Base-by-base conservation (phyloP, 2,329 filamentous ascomycete genomes). In the Monilinia fructigena region DNA sequence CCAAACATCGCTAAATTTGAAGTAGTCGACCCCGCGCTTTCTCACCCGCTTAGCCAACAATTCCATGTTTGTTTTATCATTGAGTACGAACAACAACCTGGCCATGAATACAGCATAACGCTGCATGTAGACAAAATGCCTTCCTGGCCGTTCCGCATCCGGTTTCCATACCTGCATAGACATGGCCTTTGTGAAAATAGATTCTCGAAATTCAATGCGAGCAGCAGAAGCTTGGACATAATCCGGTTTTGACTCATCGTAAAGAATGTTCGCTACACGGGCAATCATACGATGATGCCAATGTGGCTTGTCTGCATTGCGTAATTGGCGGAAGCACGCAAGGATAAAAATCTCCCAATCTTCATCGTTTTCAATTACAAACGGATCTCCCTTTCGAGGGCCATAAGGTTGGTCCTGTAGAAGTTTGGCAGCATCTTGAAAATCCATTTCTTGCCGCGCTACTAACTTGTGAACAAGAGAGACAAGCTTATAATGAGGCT, bases 101-200 rank as follows among this genome's bases (percentile, higher is more conserved):
- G 86, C 80, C 72, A 91, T 90, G 73, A 89, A 89, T 47, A 82
- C 81, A 1, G 88, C 87, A 73, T 91, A 92, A 65, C 86, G 83
- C n/a, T 85, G 82, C 4, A 88, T 91, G 73, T 90, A 91, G 38
- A 91, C 88, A 70, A 90, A 91, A 76, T 91, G 89, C 47, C 89
- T 80, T 0, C 89, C 89, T 3, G 88, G 82, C 28, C 89, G 82
- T 76, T 92, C 89, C 68, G 85, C 82, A 70, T 91, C 89, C 0
- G 89, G 89, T 69, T 87, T 88, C 89, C 89, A 92, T 7, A 92
- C 88, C 72, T 90, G 86, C 47, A 91, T 82, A 18, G 85, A 83
- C 83, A 90, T 90, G 0, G 88, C 90, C 76, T 91, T 91, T 18
- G 89, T 90, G 73, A 91, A 90, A 69, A 91, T 90, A 60, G 89